phyloP scores from a whole-genome alignment of 2,329 filamentous ascomycete genomes.

The Catunica adiposa region DNA sequence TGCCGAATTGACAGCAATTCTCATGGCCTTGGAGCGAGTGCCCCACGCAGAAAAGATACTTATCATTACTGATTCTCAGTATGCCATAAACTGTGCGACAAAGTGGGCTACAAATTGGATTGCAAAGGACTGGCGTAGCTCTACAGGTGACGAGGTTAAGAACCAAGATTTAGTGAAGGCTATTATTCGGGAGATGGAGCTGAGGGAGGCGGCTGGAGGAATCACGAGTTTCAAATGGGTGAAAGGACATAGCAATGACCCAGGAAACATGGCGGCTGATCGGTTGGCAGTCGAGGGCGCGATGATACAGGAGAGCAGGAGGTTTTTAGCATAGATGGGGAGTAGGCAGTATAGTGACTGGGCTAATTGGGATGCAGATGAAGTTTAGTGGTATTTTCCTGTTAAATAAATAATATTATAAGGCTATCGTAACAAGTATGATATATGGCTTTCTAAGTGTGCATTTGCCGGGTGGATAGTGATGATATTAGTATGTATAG shows the following conservation, averaged over 20 bases:
- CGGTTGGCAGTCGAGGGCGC: constrained; percentile 43
- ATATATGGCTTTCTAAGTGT: too few relatives aligned
- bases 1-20: constrained; percentile 80
- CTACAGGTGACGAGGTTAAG: constrained; percentile 53
- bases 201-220: constrained; percentile 42
- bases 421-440: too few relatives aligned
- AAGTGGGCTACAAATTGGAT: constrained; percentile 70
- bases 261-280: constrained; percentile 71
- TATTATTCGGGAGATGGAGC: constrained; percentile 53
- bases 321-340: background rate
- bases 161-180: constrained; percentile 72
- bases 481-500: too few relatives aligned
- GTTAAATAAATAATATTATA: too few relatives aligned
- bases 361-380: background rate
- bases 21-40: constrained; percentile 63
- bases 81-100: constrained; percentile 77
- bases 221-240: constrained; percentile 70
- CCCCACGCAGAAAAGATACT: constrained; percentile 50
- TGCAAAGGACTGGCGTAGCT: constrained; percentile 60
- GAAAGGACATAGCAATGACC: constrained; percentile 61
- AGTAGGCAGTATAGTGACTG: background rate
- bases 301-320: background rate
- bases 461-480: too few relatives aligned
- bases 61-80: constrained; percentile 80
- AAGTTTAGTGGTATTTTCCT: too few relatives aligned